These are phyloP conservation scores for Parietaria judaica DNA, from an alignment of 306 rosid genomes.

Conservation along the genomic window DNA sequence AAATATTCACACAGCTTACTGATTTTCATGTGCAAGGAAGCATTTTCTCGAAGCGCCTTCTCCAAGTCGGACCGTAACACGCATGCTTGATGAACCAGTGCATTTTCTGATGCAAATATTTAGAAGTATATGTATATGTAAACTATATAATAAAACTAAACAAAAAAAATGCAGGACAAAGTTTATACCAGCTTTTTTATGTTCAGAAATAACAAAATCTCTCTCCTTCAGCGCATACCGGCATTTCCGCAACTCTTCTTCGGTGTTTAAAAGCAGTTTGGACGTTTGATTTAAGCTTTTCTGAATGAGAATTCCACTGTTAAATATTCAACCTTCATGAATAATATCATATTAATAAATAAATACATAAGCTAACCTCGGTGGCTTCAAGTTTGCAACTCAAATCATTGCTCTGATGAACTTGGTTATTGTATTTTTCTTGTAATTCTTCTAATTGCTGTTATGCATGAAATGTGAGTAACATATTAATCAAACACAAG, in stretches of 20 bases:
- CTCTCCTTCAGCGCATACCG: slow-evolving; percentile 55
- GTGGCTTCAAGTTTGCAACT: slow-evolving; percentile 68
- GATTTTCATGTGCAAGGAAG: slow-evolving; percentile 64
- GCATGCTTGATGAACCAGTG: slow-evolving; percentile 83
- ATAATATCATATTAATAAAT: background rate
- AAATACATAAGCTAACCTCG: slow-evolving; percentile 42
- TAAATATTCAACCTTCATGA: slow-evolving; percentile 5
- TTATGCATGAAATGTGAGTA: slow-evolving; percentile 2
- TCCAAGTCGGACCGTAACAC: slow-evolving; percentile 68
- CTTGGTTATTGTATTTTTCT: slow-evolving; percentile 49
- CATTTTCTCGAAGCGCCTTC: slow-evolving; percentile 71
- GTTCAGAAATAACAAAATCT: slow-evolving; percentile 72
- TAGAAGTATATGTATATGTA: slow-evolving; percentile 3
- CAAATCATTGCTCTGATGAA: slow-evolving; percentile 57
- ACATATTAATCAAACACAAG: slow-evolving; percentile 8
- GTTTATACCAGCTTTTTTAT: slow-evolving; percentile 75
- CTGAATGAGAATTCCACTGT: slow-evolving; percentile 28
- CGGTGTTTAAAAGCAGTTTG: slow-evolving; percentile 50
- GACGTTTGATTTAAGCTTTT: slow-evolving; percentile 58
- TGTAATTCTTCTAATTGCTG: slow-evolving; percentile 79
- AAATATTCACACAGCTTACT: slow-evolving; percentile 32
- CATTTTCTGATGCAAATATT: slow-evolving; percentile 53
- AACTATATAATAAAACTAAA: slow-evolving; percentile 1
- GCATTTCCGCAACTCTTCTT: slow-evolving; percentile 70
- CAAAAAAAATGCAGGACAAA: background rate